Percentiles rank a stretch among this genome's conserved stretches.
phyloP scores from a whole-genome alignment of 805 yeast species.

The Teunomyces aglyptinius region DNA sequence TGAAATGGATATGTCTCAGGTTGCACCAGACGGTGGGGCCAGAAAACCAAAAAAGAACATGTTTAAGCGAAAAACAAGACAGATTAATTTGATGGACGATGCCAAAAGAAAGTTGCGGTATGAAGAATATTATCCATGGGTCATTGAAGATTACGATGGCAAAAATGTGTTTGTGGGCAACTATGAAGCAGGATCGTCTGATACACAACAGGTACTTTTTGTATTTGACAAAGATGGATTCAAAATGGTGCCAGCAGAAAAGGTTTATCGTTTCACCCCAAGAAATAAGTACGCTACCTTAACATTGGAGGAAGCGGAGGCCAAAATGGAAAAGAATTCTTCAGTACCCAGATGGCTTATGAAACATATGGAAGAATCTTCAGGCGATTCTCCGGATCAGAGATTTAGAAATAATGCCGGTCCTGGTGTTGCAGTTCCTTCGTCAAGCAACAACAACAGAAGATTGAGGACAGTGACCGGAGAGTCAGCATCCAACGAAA shows the following conservation, averaged over 20 bases:
- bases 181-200: constrained; percentile 87
- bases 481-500: constrained; percentile 41
- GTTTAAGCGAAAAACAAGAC: constrained; percentile 79
- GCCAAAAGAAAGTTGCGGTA: constrained; percentile 79
- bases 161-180: constrained; percentile 92
- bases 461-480: constrained; percentile 45
- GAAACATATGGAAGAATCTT: constrained; percentile 75
- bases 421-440: constrained; percentile 8
- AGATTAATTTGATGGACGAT: constrained; percentile 78
- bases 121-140: constrained; percentile 98
- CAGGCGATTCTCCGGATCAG: constrained; percentile 49
- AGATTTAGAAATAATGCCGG: constrained; percentile 38
- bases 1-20: constrained; percentile 56
- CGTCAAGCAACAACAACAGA: constrained; percentile 9
- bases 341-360: constrained; percentile 92
- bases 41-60: constrained; percentile 57
- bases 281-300: constrained; percentile 91
- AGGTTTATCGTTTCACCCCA: constrained; percentile 89
- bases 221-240: constrained; percentile 86
- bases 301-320: constrained; percentile 95
- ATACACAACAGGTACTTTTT: constrained; percentile 73
- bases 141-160: constrained; percentile 94
- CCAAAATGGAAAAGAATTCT: constrained; percentile 77
- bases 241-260: constrained; percentile 92
- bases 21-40: constrained; percentile 93